phyloP scores from a whole-genome alignment of 176 grass and related monocot species.

The Rhynchospora tenuis region DNA sequence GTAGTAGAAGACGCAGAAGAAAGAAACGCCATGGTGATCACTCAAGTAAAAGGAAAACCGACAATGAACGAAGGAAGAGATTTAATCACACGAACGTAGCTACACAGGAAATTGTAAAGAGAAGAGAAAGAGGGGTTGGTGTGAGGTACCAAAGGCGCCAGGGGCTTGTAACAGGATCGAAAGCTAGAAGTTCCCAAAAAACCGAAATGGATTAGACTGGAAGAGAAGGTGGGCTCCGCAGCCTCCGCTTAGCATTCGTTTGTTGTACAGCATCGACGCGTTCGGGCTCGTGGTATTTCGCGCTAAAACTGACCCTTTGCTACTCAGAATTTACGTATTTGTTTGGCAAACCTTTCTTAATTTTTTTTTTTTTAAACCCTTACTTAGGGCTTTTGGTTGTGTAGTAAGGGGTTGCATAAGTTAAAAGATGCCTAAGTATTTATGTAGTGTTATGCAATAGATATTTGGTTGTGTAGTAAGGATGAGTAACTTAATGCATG shows the following conservation, averaged over 20 bases:
- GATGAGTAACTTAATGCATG: no score
- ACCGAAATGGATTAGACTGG: constrained; percentile 4
- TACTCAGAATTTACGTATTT: no score
- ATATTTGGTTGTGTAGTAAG: no score
- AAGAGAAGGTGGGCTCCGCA: not conserved
- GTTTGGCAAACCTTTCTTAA: no score
- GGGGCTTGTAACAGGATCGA: not conserved
- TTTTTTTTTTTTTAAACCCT: no score
- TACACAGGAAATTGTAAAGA: not conserved
- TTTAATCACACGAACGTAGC: not conserved
- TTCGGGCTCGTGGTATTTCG: not conserved
- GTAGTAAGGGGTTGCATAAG: no score
- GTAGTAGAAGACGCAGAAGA: constrained; percentile 9
- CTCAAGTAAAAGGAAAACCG: not conserved
- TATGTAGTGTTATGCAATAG: no score
- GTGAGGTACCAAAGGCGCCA: constrained; percentile 3
- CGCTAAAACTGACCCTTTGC: not conserved
- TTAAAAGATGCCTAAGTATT: no score
- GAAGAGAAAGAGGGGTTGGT: not conserved
- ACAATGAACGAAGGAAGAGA: not conserved
- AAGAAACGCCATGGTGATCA: constrained; percentile 12
- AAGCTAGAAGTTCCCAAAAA: not conserved
- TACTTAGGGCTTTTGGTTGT: no score
- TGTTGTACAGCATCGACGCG: no score
- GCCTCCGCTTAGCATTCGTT: no score